phyloP scores from a whole-genome alignment of 2,329 filamentous ascomycete genomes.

The Didymella glomerata region DNA sequence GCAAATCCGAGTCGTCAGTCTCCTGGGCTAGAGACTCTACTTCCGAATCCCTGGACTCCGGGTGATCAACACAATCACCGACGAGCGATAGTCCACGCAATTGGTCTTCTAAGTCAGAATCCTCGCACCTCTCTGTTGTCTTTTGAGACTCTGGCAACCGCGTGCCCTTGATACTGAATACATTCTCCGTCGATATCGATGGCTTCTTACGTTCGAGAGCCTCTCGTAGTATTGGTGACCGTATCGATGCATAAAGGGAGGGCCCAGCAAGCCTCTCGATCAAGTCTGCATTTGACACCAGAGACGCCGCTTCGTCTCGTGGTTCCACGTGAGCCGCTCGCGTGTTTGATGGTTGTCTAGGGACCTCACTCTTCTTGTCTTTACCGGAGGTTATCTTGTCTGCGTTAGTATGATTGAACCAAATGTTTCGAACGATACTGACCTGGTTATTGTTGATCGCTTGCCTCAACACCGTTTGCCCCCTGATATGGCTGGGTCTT shows the following conservation, averaged over 20 bases:
- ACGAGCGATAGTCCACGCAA: neutral
- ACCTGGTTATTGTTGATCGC: neutral
- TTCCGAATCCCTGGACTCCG: neutral
- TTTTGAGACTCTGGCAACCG: neutral
- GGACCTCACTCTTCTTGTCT: neutral
- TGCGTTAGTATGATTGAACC: neutral
- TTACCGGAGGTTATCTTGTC: neutral
- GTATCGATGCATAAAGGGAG: neutral
- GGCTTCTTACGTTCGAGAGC: conserved; percentile 1
- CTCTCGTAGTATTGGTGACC: conserved; percentile 1
- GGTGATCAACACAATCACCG: neutral
- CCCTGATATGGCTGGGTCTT: neutral
- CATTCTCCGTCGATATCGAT: neutral
- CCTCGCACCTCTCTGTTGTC: neutral
- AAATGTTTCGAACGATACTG: neutral
- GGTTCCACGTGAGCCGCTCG: neutral
- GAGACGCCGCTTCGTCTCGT: neutral
- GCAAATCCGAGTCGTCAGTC: neutral
- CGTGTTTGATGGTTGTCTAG: neutral
- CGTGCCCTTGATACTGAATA: neutral
- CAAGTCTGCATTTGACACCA: neutral
- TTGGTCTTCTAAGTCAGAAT: neutral
- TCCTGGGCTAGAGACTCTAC: no score
- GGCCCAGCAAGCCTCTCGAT: neutral
- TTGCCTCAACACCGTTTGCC: neutral